These are phyloP conservation scores for Scheffersomyces parashehatae DNA, from an alignment of 1,139 yeast species.

Conservation along the genomic window DNA sequence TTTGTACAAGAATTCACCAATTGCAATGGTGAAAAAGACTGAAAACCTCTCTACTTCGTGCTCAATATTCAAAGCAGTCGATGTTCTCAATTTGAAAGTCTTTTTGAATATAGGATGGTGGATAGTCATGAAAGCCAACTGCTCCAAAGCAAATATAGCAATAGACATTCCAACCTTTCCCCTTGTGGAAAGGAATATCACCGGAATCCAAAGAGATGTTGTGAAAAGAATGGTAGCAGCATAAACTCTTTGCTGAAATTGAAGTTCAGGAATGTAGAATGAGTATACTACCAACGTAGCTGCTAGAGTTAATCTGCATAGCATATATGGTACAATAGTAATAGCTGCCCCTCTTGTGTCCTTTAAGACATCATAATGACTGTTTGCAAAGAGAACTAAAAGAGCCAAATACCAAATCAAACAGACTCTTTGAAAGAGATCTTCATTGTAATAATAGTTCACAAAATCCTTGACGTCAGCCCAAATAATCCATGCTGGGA, in stretches of 20 bases:
- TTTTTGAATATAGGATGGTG: slow-evolving; percentile 53
- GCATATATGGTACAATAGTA: slow-evolving; percentile 47
- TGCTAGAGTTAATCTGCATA: slow-evolving; percentile 45
- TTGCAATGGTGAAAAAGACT: slow-evolving; percentile 62
- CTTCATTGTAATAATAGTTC: slow-evolving; percentile 66
- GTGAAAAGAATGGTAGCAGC: slow-evolving; percentile 32
- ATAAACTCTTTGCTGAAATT: slow-evolving; percentile 51
- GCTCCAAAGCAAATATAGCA: slow-evolving; percentile 45
- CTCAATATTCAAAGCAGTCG: slow-evolving; percentile 66
- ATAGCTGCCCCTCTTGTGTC: slow-evolving; percentile 39
- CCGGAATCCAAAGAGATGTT: slow-evolving; percentile 45
- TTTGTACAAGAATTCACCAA: slow-evolving; percentile 63
- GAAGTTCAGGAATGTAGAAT: slow-evolving; percentile 52
- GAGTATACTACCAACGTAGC: slow-evolving; percentile 45
- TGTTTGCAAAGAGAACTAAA: slow-evolving; percentile 55
- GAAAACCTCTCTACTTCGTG: slow-evolving; percentile 65
- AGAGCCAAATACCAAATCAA: slow-evolving; percentile 56
- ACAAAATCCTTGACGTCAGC: slow-evolving; percentile 63
- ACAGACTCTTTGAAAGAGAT: slow-evolving; percentile 54
- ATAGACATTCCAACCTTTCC: slow-evolving; percentile 51
- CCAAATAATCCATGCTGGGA: slow-evolving; percentile 68
- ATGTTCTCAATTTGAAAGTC: slow-evolving; percentile 39
- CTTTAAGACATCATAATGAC: slow-evolving; percentile 40
- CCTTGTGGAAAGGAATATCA: slow-evolving; percentile 45
- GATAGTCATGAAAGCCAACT: slow-evolving; percentile 26